Percentiles rank a stretch among this genome's conserved stretches.
phyloP scores from a whole-genome alignment of 2,329 filamentous ascomycete genomes.

The Pseudogymnoascus pannorum region DNA sequence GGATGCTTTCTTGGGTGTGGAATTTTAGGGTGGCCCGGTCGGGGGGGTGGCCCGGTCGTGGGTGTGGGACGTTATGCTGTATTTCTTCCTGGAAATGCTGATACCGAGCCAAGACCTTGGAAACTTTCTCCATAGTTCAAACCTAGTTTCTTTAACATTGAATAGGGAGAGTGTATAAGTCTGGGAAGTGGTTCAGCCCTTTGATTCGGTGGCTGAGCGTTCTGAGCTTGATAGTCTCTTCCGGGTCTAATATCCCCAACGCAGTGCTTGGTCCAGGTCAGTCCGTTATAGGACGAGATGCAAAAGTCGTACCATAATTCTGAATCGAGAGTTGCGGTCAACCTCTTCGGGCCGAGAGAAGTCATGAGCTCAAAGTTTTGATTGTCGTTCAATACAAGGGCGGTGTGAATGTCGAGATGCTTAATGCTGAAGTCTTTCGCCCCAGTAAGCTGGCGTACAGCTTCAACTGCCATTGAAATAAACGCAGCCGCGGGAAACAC shows the following conservation, averaged over 20 bases:
- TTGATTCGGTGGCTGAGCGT: neutral
- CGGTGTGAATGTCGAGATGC: constrained; percentile 20
- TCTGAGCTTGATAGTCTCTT: neutral
- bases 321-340: constrained; percentile 20
- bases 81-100: neutral
- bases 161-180: constrained; percentile 16
- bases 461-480: constrained; percentile 43
- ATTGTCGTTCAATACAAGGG: constrained; percentile 20
- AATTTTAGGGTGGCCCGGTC: no score
- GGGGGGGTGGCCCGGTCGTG: no score
- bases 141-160: constrained; percentile 19
- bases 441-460: constrained; percentile 22
- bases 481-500: constrained; percentile 46
- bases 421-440: constrained; percentile 18
- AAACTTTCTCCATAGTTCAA: constrained; percentile 24
- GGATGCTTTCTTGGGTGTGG: no score
- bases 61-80: no score
- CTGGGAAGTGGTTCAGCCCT: neutral
- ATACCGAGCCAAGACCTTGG: constrained; percentile 16
- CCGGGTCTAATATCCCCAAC: constrained; percentile 19
- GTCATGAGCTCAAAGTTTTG: constrained; percentile 24
- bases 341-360: constrained; percentile 17
- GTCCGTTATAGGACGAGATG: constrained; percentile 23
- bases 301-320: constrained; percentile 26
- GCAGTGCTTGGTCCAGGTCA: constrained; percentile 27